phyloP scores from a whole-genome alignment of 169 alveolate species.

The Cryptosporidium viatorum region DNA sequence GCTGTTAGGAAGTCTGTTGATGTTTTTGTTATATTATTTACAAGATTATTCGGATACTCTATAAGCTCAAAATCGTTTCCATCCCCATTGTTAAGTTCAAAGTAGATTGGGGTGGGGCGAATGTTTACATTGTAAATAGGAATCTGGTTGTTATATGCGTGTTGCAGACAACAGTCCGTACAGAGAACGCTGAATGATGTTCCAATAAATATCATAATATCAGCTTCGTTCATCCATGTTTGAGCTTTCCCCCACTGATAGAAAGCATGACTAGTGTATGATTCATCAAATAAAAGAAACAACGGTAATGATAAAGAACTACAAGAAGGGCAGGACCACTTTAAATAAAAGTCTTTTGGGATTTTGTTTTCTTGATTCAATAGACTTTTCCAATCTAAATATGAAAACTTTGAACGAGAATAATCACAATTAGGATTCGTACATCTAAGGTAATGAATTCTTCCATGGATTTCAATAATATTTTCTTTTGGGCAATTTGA shows the following conservation, averaged over 20 bases:
- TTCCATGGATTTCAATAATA: slow-evolving; percentile 67
- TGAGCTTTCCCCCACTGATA: slow-evolving; percentile 69
- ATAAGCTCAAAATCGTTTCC: slow-evolving; percentile 17
- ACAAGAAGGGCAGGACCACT: slow-evolving; percentile 41
- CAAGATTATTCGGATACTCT: slow-evolving; percentile 33
- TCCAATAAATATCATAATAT: slow-evolving; percentile 60
- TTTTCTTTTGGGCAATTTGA: slow-evolving; percentile 53
- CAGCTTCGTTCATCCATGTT: slow-evolving; percentile 72
- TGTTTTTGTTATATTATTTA: slow-evolving; percentile 26
- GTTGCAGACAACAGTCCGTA: slow-evolving; percentile 35
- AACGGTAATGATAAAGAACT: slow-evolving; percentile 27
- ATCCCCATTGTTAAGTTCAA: slow-evolving; percentile 3
- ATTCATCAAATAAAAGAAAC: slow-evolving; percentile 53
- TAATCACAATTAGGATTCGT: slow-evolving; percentile 21
- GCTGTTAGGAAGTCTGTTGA: slow-evolving; percentile 52
- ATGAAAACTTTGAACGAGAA: slow-evolving; percentile 14
- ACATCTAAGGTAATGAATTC: slow-evolving; percentile 65
- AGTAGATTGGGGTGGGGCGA: slow-evolving; percentile 32
- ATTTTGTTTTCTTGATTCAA: not conserved
- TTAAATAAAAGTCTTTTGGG: slow-evolving; percentile 10
- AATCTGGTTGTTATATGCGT: slow-evolving; percentile 48
- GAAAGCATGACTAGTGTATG: slow-evolving; percentile 51
- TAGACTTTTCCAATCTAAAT: slow-evolving; percentile 3
- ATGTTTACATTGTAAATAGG: slow-evolving; percentile 64
- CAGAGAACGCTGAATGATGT: slow-evolving; percentile 71